Conservation (phyloP, 2,329 filamentous ascomycete genomes). For the Exophiala mesophila region DNA sequence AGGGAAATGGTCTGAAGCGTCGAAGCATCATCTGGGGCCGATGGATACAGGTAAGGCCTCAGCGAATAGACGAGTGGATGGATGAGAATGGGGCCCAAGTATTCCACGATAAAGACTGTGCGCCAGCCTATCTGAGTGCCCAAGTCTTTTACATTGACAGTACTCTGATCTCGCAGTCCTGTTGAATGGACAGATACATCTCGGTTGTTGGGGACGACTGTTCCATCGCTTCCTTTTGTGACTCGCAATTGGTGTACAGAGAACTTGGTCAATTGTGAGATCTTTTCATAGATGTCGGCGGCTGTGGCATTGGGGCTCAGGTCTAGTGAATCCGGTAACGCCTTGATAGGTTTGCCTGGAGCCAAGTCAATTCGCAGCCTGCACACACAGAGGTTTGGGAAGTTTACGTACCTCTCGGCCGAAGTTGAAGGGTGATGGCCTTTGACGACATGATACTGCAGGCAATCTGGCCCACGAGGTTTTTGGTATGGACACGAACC, state of each 20-base stretch:
- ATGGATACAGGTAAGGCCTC: conserved; percentile 67
- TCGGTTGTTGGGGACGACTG: conserved; percentile 51
- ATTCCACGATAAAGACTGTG: conserved; percentile 93
- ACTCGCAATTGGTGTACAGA: conserved; percentile 58
- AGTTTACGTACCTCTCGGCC: conserved; percentile 38
- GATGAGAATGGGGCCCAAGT: conserved; percentile 84
- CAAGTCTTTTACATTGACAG: conserved; percentile 84
- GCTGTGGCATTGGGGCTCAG: conserved; percentile 49
- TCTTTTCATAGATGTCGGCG: conserved; percentile 53
- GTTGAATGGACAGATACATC: conserved; percentile 50
- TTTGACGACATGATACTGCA: conserved; percentile 32
- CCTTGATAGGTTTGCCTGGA: conserved; percentile 58
- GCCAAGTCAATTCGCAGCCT: conserved; percentile 15
- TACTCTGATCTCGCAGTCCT: conserved; percentile 55
- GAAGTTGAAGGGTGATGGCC: conserved; percentile 36
- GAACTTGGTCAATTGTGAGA: conserved; percentile 51
- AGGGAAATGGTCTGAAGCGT: conserved; percentile 68
- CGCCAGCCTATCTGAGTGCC: conserved; percentile 88
- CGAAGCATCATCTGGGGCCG: conserved; percentile 50
- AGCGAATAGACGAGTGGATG: conserved; percentile 68
- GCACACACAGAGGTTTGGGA: not conserved
- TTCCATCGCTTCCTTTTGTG: conserved; percentile 61
- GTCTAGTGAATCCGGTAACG: conserved; percentile 53
- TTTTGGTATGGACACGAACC: no score
- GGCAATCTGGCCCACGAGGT: no score